phyloP scores from a whole-genome alignment of 139 green algal species.

The Pleodorina starrii region DNA sequence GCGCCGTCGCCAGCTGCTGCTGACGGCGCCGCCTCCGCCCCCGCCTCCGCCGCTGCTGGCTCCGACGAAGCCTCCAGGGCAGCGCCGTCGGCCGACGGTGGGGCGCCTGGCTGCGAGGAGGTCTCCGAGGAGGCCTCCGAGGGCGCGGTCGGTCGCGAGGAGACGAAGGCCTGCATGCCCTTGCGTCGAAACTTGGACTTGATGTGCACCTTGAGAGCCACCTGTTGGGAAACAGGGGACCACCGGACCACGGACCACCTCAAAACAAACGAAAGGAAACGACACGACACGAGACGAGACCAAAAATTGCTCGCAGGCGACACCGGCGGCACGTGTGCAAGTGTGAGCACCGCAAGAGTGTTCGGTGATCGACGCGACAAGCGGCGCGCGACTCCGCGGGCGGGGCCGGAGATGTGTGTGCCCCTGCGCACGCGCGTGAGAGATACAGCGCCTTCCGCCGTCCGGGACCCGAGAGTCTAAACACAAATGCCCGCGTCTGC shows the following conservation, averaged over 20 bases:
- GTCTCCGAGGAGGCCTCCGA: too few relatives aligned
- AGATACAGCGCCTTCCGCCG: neutral
- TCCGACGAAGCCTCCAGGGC: too few relatives aligned
- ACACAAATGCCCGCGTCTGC: neutral
- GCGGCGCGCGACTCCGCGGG: neutral
- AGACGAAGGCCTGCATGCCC: neutral
- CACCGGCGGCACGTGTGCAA: neutral
- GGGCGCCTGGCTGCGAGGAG: too few relatives aligned
- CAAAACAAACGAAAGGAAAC: too few relatives aligned
- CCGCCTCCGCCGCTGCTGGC: too few relatives aligned
- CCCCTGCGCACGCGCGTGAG: neutral
- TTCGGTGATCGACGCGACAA: neutral
- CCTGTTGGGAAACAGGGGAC: neutral
- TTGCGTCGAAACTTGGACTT: slow-evolving; percentile 1
- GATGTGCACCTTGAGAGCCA: slow-evolving; percentile 1
- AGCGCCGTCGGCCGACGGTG: too few relatives aligned
- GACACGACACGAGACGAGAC: too few relatives aligned
- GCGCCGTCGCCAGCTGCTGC: too few relatives aligned
- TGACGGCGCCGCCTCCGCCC: too few relatives aligned
- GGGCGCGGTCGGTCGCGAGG: neutral
- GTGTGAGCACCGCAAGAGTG: neutral
- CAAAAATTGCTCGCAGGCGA: neutral
- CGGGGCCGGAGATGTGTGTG: neutral
- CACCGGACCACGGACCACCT: neutral
- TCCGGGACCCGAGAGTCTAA: neutral